Evolutionary conservation across 176 grass and related monocot genomes (phyloP).

Genomic region (Lolium perenne): DNA sequence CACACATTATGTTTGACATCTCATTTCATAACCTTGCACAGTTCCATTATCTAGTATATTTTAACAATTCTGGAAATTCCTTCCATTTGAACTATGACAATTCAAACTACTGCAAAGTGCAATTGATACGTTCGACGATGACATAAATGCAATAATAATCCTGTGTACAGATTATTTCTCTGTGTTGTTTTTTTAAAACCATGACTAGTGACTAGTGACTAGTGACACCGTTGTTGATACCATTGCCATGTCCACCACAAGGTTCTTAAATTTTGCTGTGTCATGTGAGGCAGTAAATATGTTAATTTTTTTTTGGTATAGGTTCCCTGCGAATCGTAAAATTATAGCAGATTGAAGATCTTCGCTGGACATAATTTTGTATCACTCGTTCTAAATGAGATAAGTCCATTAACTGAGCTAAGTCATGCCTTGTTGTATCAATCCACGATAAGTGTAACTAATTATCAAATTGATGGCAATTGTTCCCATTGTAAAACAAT

Average conservation of each 20-base stretch:
- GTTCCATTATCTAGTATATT: neutral
- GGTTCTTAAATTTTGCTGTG: neutral
- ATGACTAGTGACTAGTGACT: neutral
- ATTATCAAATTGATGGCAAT: neutral
- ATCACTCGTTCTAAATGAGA: neutral
- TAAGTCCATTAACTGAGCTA: neutral
- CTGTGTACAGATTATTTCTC: neutral
- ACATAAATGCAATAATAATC: neutral
- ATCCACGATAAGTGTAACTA: neutral
- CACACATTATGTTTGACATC: neutral
- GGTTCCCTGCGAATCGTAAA: neutral
- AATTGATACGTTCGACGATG: neutral
- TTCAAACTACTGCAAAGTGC: conserved; percentile 19
- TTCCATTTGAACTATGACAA: neutral
- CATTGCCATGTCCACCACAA: neutral
- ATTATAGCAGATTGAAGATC: conserved; percentile 3
- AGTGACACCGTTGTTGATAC: neutral
- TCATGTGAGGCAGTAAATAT: neutral
- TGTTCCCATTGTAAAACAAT: neutral
- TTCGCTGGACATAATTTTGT: neutral
- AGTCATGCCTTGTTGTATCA: neutral
- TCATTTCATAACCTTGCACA: neutral
- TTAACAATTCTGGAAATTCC: neutral
- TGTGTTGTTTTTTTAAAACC: neutral
- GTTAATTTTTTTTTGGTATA: neutral